A percentile compares a stretch with the other conserved stretches of the same genome.
Evolutionary conservation across 1,284 basidiomycete species (phyloP).

Genomic region (Xerocomus minutiporus): DNA sequence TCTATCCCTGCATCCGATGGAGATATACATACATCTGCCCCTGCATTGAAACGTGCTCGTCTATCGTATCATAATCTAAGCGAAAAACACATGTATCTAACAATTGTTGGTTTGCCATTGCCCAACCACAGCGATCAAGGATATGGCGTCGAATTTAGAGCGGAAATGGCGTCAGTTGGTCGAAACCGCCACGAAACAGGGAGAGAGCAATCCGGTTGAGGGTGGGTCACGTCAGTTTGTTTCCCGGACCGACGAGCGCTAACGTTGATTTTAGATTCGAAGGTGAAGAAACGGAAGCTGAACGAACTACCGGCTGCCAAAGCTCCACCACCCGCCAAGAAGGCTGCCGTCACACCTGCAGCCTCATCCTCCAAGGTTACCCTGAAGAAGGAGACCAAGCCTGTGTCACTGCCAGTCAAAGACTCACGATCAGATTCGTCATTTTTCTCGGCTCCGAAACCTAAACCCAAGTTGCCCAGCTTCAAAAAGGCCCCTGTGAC

Average conservation of each 20-base stretch:
- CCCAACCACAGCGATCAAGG: conserved; percentile 72
- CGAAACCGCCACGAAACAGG: conserved; percentile 40
- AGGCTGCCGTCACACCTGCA: conserved; percentile 47
- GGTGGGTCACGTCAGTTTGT: conserved; percentile 64
- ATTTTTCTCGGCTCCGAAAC: conserved; percentile 79
- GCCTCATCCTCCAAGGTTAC: conserved; percentile 30
- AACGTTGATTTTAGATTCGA: conserved; percentile 41
- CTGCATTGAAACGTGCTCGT: conserved; percentile 25
- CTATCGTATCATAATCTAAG: conserved; percentile 37
- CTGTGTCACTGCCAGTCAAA: conserved; percentile 48
- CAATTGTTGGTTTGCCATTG: conserved; percentile 41
- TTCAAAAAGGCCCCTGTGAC: conserved; percentile 66
- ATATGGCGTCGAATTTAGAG: conserved; percentile 82
- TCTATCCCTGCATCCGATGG: conserved; percentile 20
- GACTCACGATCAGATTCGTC: conserved; percentile 78
- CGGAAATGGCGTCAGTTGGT: conserved; percentile 71
- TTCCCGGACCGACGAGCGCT: conserved; percentile 25
- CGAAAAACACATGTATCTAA: conserved; percentile 65
- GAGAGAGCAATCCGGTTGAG: conserved; percentile 49
- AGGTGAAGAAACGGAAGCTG: conserved; percentile 69
- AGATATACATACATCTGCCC: conserved; percentile 29
- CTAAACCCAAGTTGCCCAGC: conserved; percentile 73
- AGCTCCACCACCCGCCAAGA: conserved; percentile 58
- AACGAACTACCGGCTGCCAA: conserved; percentile 46
- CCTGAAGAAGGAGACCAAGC: conserved; percentile 45